A percentile compares a stretch with the other conserved stretches of the same genome.
Evolutionary conservation across 352 stramenopile genomes (phyloP).

Genomic region (Phytophthora fragariae): DNA sequence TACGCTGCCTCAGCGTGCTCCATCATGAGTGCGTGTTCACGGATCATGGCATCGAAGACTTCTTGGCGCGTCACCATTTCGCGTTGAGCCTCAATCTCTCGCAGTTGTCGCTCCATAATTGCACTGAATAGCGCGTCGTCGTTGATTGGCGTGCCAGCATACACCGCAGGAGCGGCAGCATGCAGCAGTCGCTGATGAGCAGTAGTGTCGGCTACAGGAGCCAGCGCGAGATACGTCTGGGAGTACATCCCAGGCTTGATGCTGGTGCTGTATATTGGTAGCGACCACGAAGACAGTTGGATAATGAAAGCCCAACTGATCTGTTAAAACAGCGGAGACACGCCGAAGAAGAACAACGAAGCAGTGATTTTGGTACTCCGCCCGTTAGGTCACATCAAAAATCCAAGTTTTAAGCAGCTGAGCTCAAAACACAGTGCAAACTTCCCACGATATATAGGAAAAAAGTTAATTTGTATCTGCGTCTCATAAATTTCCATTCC

Average conservation of each 20-base stretch:
- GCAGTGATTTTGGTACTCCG: too few species aligned
- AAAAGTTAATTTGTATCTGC: too few species aligned
- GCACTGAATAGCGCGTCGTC: conserved; percentile 1
- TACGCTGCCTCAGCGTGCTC: background rate
- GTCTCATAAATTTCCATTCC: too few species aligned
- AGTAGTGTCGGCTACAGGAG: background rate
- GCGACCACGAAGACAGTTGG: too few species aligned
- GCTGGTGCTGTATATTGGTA: background rate
- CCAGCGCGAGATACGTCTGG: background rate
- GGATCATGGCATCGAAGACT: background rate
- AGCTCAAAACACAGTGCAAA: too few species aligned
- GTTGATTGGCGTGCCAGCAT: background rate
- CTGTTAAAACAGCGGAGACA: background rate
- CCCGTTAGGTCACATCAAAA: too few species aligned
- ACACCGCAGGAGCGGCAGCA: background rate
- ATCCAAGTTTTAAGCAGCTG: too few species aligned
- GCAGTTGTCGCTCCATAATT: background rate
- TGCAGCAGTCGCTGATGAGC: background rate
- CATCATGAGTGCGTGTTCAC: background rate
- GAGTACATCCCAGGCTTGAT: background rate
- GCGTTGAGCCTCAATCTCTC: background rate
- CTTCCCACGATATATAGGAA: too few species aligned
- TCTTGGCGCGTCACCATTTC: background rate
- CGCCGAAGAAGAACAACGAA: background rate
- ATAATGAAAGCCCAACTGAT: background rate